These are phyloP conservation scores for Penicillium macrosclerotiorum DNA, from an alignment of 495 filamentous ascomycete species.

Conservation along the genomic window DNA sequence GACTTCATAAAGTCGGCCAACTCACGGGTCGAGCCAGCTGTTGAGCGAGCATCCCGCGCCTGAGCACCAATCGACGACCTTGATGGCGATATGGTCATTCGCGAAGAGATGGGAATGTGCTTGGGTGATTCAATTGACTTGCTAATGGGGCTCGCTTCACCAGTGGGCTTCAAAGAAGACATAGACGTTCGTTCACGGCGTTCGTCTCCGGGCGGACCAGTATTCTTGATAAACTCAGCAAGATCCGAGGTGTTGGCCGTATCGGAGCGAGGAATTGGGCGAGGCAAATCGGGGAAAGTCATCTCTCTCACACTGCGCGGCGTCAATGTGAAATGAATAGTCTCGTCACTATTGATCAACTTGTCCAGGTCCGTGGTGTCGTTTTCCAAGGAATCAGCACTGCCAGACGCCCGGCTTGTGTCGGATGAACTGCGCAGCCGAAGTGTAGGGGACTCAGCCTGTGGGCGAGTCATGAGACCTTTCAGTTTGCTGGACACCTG, in stretches of 20 bases:
- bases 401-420: slow-evolving; percentile 38
- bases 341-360: slow-evolving; percentile 85
- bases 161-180: slow-evolving; percentile 24
- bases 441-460: slow-evolving; percentile 38
- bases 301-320: slow-evolving; percentile 85
- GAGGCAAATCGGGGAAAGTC: slow-evolving; percentile 52
- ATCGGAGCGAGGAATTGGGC: slow-evolving; percentile 30
- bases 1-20: slow-evolving; percentile 85
- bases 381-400: slow-evolving; percentile 42
- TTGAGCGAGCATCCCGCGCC: slow-evolving; percentile 65
- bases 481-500: slow-evolving; percentile 53
- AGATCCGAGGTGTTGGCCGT: slow-evolving; percentile 39
- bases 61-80: no score
- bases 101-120: slow-evolving; percentile 30
- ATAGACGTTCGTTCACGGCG: slow-evolving; percentile 22
- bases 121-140: slow-evolving; percentile 26
- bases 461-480: slow-evolving; percentile 47
- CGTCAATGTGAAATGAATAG: slow-evolving; percentile 90
- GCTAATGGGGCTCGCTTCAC: slow-evolving; percentile 13
- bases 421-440: slow-evolving; percentile 50
- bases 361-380: slow-evolving; percentile 70
- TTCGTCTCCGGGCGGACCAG: slow-evolving; percentile 29
- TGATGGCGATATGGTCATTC: slow-evolving; percentile 24
- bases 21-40: slow-evolving; percentile 64
- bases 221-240: slow-evolving; percentile 38